Conservation (phyloP, 176 grass and related monocot species). For the Pontederia paniculata region DNA sequence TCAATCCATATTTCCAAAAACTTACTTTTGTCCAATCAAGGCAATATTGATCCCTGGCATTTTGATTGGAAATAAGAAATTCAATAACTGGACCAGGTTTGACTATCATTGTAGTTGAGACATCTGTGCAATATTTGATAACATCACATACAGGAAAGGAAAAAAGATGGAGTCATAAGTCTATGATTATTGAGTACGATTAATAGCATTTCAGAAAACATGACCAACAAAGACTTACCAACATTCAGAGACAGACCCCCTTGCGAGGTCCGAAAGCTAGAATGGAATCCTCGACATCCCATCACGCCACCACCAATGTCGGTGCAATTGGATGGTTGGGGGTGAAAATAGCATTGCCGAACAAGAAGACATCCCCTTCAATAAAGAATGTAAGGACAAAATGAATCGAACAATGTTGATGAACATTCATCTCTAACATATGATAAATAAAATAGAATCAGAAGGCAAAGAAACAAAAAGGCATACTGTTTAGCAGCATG, state of each 20-base stretch:
- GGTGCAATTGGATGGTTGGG: slow-evolving; percentile 57
- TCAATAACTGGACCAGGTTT: slow-evolving; percentile 75
- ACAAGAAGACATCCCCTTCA: slow-evolving; percentile 84
- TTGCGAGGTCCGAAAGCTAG: slow-evolving; percentile 76
- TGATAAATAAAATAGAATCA: too few relatives aligned
- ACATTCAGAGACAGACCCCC: slow-evolving; percentile 82
- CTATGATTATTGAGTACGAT: too few relatives aligned
- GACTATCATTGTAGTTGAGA: slow-evolving; percentile 95
- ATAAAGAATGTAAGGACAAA: background rate
- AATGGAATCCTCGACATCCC: slow-evolving; percentile 82
- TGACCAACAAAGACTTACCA: slow-evolving; percentile 24
- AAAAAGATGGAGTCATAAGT: too few relatives aligned
- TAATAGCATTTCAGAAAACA: too few relatives aligned
- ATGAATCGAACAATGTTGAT: too few relatives aligned
- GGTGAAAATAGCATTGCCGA: slow-evolving; percentile 72
- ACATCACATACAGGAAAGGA: too few relatives aligned
- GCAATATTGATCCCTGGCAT: slow-evolving; percentile 33
- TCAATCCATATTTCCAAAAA: background rate
- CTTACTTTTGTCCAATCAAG: slow-evolving; percentile 72
- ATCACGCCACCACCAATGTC: slow-evolving; percentile 74
- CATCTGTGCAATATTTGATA: slow-evolving; percentile 30
- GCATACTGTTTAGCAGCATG: slow-evolving; percentile 70
- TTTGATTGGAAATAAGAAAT: slow-evolving; percentile 75
- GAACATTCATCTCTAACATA: background rate
- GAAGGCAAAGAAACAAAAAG: background rate